Evolutionary conservation across 305 asterid genomes (phyloP).

Genomic region (Solanum hybrid): DNA sequence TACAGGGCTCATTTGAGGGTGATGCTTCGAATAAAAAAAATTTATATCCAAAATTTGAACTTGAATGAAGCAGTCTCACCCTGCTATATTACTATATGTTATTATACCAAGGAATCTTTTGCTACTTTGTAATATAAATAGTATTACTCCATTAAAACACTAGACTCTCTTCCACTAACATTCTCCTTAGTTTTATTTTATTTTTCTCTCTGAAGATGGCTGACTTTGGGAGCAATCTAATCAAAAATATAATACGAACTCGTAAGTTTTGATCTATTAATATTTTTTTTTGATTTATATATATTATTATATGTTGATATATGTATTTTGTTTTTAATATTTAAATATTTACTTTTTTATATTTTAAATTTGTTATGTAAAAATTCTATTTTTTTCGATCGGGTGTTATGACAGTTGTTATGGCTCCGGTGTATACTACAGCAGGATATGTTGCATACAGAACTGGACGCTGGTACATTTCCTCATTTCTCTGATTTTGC

Average conservation of each 20-base stretch:
- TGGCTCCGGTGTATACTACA: conserved; percentile 1
- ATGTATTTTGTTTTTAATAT: no score
- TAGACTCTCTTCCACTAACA: not conserved
- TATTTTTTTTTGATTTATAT: no score
- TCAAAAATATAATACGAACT: not conserved
- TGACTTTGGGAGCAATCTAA: not conserved
- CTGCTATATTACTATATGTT: not conserved
- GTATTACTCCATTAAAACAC: not conserved
- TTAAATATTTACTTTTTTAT: not conserved
- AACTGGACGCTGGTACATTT: not conserved
- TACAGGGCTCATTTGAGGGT: rapidly evolving
- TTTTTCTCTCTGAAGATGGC: not conserved
- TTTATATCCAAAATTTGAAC: no score
- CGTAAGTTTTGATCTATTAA: not conserved
- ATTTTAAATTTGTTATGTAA: not conserved
- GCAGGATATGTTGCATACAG: not conserved
- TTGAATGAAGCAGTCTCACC: not conserved
- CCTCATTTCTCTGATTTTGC: not conserved
- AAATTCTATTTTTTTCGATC: not conserved
- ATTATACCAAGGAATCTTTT: not conserved
- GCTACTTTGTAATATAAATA: not conserved
- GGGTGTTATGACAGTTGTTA: not conserved
- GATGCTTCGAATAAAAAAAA: no score
- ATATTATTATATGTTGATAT: no score
- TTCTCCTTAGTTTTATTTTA: not conserved